phyloP scores from a whole-genome alignment of 176 grass and related monocot species.

The maize (Zea mays) region DNA sequence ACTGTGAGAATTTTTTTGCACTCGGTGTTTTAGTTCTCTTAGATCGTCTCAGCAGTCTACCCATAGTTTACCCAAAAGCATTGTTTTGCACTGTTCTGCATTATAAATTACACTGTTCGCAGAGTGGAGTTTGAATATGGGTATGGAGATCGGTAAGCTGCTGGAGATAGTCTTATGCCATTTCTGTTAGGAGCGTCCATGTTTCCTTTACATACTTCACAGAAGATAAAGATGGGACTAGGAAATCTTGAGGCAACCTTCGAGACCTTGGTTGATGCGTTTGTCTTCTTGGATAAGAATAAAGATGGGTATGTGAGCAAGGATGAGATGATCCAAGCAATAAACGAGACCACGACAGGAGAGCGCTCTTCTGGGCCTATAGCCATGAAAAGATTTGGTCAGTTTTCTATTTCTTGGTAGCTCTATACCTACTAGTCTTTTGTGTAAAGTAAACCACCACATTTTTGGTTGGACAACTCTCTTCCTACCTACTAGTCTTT shows the following conservation, averaged over 20 bases:
- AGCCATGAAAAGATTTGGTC: slow-evolving; percentile 96
- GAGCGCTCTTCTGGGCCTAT: slow-evolving; percentile 94
- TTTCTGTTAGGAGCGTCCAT: not conserved
- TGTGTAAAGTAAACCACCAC: slow-evolving; percentile 13
- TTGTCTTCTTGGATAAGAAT: slow-evolving; percentile 97
- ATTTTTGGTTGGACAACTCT: not conserved
- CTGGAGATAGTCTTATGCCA: not conserved
- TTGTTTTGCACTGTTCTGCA: no score
- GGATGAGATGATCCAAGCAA: slow-evolving; percentile 90
- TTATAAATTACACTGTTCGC: no score
- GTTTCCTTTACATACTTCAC: slow-evolving; percentile 52
- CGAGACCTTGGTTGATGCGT: slow-evolving; percentile 83
- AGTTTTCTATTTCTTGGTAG: slow-evolving; percentile 35
- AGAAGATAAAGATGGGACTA: slow-evolving; percentile 82
- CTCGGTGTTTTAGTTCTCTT: not conserved
- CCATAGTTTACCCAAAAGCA: no score
- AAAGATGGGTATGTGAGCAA: slow-evolving; percentile 96
- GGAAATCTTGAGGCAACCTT: slow-evolving; percentile 75
- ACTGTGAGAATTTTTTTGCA: not conserved
- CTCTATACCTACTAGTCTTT: not conserved
- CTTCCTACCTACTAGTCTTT: not conserved
- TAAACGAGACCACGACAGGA: slow-evolving; percentile 86
- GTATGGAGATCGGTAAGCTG: no score
- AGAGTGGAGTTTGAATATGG: no score
- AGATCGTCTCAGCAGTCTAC: no score